These are phyloP conservation scores for Coemansia sp. DNA, from an alignment of 192 early-diverging fungal genomes.

Conservation along the genomic window DNA sequence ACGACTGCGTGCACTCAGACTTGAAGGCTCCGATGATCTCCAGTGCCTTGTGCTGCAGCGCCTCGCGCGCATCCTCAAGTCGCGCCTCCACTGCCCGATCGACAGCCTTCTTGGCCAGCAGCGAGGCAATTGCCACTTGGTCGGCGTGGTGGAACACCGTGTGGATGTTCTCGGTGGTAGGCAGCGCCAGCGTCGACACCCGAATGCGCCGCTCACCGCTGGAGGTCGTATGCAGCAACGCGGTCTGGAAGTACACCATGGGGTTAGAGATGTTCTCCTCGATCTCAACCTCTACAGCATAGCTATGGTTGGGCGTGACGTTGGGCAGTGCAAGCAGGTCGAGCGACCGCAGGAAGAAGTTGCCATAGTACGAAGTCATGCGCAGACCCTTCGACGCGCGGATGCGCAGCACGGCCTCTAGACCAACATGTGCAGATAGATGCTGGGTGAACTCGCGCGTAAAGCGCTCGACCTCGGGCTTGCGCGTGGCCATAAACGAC, in stretches of 20 bases:
- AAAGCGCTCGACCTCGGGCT: slow-evolving; percentile 81
- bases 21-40: slow-evolving; percentile 94
- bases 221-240: slow-evolving; percentile 85
- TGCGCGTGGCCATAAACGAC: slow-evolving; percentile 74
- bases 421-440: slow-evolving; percentile 70
- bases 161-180: slow-evolving; percentile 74
- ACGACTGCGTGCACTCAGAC: slow-evolving; percentile 64
- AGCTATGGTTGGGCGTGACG: slow-evolving; percentile 88
- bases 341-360: slow-evolving; percentile 95
- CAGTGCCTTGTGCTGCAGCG: slow-evolving; percentile 75
- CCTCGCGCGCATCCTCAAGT: slow-evolving; percentile 92
- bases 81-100: slow-evolving; percentile 82
- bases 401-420: slow-evolving; percentile 92
- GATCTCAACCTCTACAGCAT: slow-evolving; percentile 84
- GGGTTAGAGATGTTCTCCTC: slow-evolving; percentile 61
- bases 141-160: slow-evolving; percentile 83
- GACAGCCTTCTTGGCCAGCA: slow-evolving; percentile 87
- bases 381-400: slow-evolving; percentile 85
- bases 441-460: slow-evolving; percentile 77
- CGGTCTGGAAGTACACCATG: slow-evolving; percentile 91
- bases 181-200: slow-evolving; percentile 85
- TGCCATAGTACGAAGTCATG: slow-evolving; percentile 90
- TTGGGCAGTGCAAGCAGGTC: slow-evolving; percentile 90
- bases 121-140: slow-evolving; percentile 74
- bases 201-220: slow-evolving; percentile 90